Evolutionary conservation across 1,284 basidiomycete species (phyloP), one percentile per base, ranked within the genome.

Genomic region (Ganoderma meredithae): DNA sequence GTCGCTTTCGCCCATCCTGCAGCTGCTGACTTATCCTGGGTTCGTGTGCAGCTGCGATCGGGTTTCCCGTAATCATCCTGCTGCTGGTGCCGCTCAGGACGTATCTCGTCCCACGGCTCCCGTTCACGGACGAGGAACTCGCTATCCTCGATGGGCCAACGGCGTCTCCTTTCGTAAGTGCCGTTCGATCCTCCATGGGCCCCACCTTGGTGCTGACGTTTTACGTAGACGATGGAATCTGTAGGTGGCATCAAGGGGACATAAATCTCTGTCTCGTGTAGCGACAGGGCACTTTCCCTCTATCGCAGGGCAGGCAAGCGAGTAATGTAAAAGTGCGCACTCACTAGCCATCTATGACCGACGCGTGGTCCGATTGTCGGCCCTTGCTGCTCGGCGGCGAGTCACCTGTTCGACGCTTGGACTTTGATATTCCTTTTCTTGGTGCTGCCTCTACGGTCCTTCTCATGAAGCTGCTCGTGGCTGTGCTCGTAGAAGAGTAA

Each of bases 21-120:
- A 33, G 43, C 40, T 17, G 31, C 12, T 31, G 7, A 9, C 31
- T 39, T 12, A 13, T 13, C 33, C 22, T 4, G 12, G 17, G 12
- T n/a, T 39, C 47, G 63, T 31, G 2, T 33, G n/a, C 65, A 92
- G 95, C 93, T 63, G 93, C 94, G 6, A 95, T 98, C 66, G 95
- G 94, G 0, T 98, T 98, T 78, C 96, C 96, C 0, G 85, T 98
- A 52, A 89, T 98, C 71, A 98, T 98, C 76, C 88, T 95, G 75
- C 80, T 95, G 22, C 85, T 99, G 22, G 87, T 98, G n/a, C 97
- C 97, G 0, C 74, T 97, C 7, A 85, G 97, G 58, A 87, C 89
- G 53, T 85, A 85, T 67, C 71, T 95, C 17, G 85, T 98, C 3
- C 96, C 97, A 1, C 83, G 82, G 25, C 80, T 96, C 41, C 89